Percentiles rank a stretch among this genome's conserved stretches.
These are phyloP conservation scores for Kwoniella europaea DNA, from an alignment of 768 basidiomycete species.

Conservation along the genomic window DNA sequence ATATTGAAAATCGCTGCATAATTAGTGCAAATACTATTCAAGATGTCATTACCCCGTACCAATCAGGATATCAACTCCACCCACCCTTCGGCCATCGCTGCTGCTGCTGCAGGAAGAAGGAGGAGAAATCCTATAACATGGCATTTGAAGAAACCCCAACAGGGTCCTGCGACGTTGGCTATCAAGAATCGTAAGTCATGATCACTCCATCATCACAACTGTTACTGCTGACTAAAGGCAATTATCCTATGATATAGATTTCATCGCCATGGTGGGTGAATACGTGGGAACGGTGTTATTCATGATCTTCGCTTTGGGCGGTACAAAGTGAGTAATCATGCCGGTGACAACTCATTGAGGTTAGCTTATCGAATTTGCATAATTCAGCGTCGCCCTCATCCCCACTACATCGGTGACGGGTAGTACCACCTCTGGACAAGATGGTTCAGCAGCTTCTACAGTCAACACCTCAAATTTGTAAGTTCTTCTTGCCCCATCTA, in stretches of 20 bases:
- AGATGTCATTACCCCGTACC: neutral
- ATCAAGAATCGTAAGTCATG: constrained; percentile 53
- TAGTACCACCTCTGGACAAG: constrained; percentile 46
- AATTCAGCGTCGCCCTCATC: constrained; percentile 50
- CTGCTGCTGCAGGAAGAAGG: constrained; percentile 14
- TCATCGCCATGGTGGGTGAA: constrained; percentile 58
- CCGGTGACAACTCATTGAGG: neutral
- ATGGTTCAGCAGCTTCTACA: constrained; percentile 42
- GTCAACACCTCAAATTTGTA: constrained; percentile 55
- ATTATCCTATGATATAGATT: constrained; percentile 27
- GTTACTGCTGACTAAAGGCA: too few species aligned
- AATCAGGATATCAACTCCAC: constrained; percentile 8
- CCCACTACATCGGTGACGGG: constrained; percentile 54
- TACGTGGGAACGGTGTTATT: constrained; percentile 56
- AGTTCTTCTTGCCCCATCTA: neutral
- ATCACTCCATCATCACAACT: too few species aligned
- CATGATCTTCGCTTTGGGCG: constrained; percentile 57
- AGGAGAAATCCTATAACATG: constrained; percentile 36
- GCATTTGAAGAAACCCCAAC: constrained; percentile 37
- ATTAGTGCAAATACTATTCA: too few species aligned
- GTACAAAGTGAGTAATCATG: constrained; percentile 49
- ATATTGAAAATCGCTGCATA: too few species aligned
- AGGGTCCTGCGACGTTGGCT: constrained; percentile 44
- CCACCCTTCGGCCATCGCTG: neutral
- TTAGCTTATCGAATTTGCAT: neutral